A percentile compares a stretch with the other conserved stretches of the same genome.
These are phyloP conservation scores for Stephania cephalantha DNA, from an alignment of 164 flowering plant genomes.

Conservation along the genomic window DNA sequence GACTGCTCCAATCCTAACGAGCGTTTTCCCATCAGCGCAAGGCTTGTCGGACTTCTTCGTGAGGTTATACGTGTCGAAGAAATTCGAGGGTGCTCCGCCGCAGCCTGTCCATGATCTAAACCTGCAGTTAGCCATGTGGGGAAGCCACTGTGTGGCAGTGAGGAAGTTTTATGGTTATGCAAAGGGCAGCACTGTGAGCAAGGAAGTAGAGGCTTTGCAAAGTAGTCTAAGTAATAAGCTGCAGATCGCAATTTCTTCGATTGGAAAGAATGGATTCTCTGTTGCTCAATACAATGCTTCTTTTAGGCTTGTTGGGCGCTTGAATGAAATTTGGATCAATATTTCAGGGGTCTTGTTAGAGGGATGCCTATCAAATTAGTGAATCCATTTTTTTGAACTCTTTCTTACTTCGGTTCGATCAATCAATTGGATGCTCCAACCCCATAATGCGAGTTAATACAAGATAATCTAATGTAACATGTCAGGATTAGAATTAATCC, in stretches of 20 bases:
- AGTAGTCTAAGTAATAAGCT: neutral
- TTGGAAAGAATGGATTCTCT: neutral
- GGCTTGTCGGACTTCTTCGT: neutral
- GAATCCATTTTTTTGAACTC: neutral
- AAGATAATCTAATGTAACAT: no score
- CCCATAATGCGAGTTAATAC: no score
- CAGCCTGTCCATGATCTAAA: neutral
- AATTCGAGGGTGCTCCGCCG: neutral
- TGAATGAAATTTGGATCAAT: neutral
- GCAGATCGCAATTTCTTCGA: neutral
- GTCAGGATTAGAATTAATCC: no score
- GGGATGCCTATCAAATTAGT: neutral
- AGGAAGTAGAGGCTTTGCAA: neutral
- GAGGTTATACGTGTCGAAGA: neutral
- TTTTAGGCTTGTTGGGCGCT: neutral
- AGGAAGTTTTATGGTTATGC: neutral
- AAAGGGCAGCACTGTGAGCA: neutral
- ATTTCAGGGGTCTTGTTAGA: neutral
- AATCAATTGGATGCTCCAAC: no score
- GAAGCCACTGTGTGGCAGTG: neutral
- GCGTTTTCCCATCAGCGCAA: conserved; percentile 48
- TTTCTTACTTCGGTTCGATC: no score
- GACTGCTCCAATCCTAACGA: conserved; percentile 65
- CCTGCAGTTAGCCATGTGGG: neutral
- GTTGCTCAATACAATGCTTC: neutral